Evolutionary conservation across 2,329 filamentous ascomycete species (phyloP), one percentile per base, ranked within the genome.

Genomic region (Emericellopsis atlantica): DNA sequence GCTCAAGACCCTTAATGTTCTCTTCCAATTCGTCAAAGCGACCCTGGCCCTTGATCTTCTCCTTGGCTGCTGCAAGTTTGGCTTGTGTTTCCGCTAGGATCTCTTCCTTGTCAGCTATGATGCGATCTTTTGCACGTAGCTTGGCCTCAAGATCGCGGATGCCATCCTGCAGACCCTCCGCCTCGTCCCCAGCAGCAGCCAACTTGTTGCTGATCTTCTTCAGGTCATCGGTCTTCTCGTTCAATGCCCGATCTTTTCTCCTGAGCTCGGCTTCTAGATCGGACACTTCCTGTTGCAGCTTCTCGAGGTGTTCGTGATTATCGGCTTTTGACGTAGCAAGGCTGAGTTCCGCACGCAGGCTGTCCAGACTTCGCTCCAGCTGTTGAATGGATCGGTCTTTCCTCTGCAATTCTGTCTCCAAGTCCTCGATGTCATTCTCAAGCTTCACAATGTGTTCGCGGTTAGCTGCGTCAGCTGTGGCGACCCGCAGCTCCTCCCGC

Each of bases 211-310:
- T 86, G 79, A 45, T 88, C 83, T 39, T 92, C 83, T 40, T 32
- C 8, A 40, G 78, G 46, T 87, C 76, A 37, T 82, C 79, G 31
- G 26, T 29, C 26, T 29, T 29, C 26, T 29, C 26, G 26, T 12
- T 29, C 26, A 29, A 29, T 29, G 26, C 26, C 9, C 26, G 6
- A 29, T 29, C 26, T 29, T 29, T 29, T 6, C 26, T 9, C 4
- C 84, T 75, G 11, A 90, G 57, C 7, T 85, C 79, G 4, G 77
- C 75, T 57, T 93, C 82, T 6, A 90, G 65, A 49, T 92, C 84
- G 26, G 75, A 75, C 11, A 93, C 73, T 21, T 83, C 79, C 48
- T 87, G 81, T 39, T 77, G 77, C 3, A 92, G 60, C 47, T 81
- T 79, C 36, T 81, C 76, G 14, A 81, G 53, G 48, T 79, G 70